phyloP scores from a whole-genome alignment of 495 filamentous ascomycete genomes.

The Aspergillus funiculosus region DNA sequence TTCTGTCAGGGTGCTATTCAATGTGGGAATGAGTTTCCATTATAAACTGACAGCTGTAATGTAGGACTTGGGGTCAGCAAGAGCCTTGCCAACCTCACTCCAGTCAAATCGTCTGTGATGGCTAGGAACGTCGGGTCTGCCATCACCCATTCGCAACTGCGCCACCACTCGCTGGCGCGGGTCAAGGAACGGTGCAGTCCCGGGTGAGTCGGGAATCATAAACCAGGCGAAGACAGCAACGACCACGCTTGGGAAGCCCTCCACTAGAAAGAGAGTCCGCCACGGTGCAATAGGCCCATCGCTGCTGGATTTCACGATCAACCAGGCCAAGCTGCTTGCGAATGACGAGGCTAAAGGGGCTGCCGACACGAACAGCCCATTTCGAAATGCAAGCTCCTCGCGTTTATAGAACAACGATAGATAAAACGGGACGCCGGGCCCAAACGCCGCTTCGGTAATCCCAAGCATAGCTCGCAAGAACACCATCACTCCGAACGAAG shows the following conservation, averaged over 20 bases:
- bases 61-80: constrained; percentile 62
- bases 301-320: constrained; percentile 47
- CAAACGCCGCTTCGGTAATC: constrained; percentile 57
- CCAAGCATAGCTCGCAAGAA: constrained; percentile 48
- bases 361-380: constrained; percentile 57
- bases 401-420: constrained; percentile 57
- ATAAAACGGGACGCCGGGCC: constrained; percentile 58
- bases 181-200: constrained; percentile 45
- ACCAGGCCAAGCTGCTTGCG: constrained; percentile 58
- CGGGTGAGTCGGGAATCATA: constrained; percentile 50
- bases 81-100: constrained; percentile 46
- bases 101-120: constrained; percentile 35
- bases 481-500: constrained; percentile 44
- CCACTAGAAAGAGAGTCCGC: constrained; percentile 55
- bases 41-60: constrained; percentile 52
- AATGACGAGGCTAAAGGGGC: constrained; percentile 63
- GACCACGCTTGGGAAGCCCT: constrained; percentile 57
- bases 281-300: constrained; percentile 51
- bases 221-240: constrained; percentile 51
- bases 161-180: constrained; percentile 43
- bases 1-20: neutral
- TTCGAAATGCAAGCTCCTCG: constrained; percentile 56
- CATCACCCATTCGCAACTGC: constrained; percentile 42
- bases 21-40: neutral
- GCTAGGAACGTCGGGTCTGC: constrained; percentile 21